phyloP scores from a whole-genome alignment of 1,284 basidiomycete species.

The Melampsora americana region DNA sequence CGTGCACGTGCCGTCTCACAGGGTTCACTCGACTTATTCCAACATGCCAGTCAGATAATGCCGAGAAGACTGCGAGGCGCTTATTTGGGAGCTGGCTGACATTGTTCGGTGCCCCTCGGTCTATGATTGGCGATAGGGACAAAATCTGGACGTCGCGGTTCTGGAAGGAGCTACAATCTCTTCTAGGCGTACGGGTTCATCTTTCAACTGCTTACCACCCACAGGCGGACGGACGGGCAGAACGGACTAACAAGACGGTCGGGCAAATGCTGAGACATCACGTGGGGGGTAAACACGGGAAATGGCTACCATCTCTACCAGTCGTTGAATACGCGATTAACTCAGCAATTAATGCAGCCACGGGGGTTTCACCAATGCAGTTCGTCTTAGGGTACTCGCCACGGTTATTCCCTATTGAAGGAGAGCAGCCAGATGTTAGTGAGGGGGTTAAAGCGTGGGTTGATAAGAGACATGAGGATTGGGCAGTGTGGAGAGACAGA shows the following conservation, averaged over 20 bases:
- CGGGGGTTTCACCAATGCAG: background rate
- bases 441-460: background rate
- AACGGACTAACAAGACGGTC: background rate
- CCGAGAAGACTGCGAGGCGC: slow-evolving; percentile 8
- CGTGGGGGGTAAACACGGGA: background rate
- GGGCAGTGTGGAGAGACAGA: background rate
- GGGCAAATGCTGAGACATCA: background rate
- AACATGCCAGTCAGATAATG: background rate
- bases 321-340: background rate
- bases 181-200: too few species aligned
- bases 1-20: too few species aligned
- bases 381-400: background rate
- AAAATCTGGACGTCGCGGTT: slow-evolving; percentile 57
- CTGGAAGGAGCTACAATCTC: too few species aligned
- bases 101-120: slow-evolving; percentile 52
- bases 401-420: background rate
- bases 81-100: background rate
- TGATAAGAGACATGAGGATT: background rate
- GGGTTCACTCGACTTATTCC: background rate
- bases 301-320: background rate
- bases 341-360: too few species aligned
- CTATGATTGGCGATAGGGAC: slow-evolving; percentile 58
- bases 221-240: too few species aligned
- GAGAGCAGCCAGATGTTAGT: background rate
- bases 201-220: too few species aligned